These are phyloP conservation scores for Erythrophleum fordii DNA, from an alignment of 306 rosid genomes.

Conservation along the genomic window DNA sequence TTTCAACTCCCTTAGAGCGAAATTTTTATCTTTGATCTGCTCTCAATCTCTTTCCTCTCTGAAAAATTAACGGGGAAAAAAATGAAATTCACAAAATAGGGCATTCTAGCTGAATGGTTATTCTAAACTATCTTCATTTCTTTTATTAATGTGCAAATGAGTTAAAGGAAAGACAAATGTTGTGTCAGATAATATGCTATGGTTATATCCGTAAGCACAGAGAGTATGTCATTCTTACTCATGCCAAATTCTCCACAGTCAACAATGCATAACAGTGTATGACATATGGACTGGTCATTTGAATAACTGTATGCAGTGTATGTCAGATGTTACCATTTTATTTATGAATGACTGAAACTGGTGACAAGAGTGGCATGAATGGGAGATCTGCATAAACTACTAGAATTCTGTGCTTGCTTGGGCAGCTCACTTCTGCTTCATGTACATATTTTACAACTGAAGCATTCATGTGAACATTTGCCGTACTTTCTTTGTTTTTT, in stretches of 20 bases:
- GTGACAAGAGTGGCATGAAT: background rate
- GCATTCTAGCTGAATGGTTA: constrained; percentile 10
- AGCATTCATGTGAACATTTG: constrained; percentile 15
- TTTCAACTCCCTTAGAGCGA: background rate
- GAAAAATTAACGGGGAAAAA: background rate
- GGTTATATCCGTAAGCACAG: background rate
- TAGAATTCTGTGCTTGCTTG: constrained; percentile 16
- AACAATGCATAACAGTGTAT: background rate
- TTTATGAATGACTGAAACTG: background rate
- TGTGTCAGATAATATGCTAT: background rate
- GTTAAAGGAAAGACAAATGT: background rate
- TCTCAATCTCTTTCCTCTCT: background rate
- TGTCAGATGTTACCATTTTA: background rate
- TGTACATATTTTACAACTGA: background rate
- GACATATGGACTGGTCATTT: background rate
- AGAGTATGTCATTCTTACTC: constrained; percentile 10
- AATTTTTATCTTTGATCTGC: constrained; percentile 19
- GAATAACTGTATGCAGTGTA: background rate
- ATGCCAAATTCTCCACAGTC: background rate
- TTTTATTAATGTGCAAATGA: background rate
- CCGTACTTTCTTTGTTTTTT: constrained; percentile 10
- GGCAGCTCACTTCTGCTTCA: background rate
- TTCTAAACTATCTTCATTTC: background rate
- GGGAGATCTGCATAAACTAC: background rate
- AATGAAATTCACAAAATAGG: constrained; percentile 1